A percentile compares a stretch with the other conserved stretches of the same genome.
Evolutionary conservation across 495 filamentous ascomycete species (phyloP).

Genomic region (Amniculicola lignicola): DNA sequence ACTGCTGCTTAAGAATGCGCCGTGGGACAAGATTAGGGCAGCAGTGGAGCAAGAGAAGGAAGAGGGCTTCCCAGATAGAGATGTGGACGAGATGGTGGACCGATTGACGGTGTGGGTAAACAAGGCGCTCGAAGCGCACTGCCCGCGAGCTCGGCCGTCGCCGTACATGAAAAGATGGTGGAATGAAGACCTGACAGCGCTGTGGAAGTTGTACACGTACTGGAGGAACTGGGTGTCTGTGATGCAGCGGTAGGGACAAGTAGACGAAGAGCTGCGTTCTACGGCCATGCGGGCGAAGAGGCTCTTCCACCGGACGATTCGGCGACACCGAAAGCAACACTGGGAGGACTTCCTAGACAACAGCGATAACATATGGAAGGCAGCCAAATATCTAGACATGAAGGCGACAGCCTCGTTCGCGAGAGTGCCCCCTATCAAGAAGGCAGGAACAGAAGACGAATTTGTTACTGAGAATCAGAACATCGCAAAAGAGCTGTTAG

Average conservation of each 20-base stretch:
- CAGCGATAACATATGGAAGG: slow-evolving; percentile 7
- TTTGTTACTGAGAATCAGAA: slow-evolving; percentile 6
- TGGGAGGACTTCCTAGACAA: slow-evolving; percentile 4
- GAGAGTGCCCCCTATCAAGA: slow-evolving; percentile 8
- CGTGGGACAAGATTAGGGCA: background rate
- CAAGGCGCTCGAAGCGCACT: background rate
- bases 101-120: background rate
- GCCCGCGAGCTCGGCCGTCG: too few species aligned
- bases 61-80: background rate
- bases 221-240: background rate
- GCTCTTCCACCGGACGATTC: background rate
- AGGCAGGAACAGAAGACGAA: slow-evolving; percentile 5
- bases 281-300: background rate
- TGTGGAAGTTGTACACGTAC: background rate
- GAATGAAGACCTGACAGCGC: background rate
- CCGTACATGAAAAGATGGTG: background rate
- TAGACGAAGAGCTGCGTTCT: background rate
- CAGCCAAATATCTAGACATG: slow-evolving; percentile 9
- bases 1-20: background rate
- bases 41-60: background rate
- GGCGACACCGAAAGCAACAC: background rate
- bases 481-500: slow-evolving; percentile 17
- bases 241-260: background rate
- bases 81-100: background rate
- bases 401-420: slow-evolving; percentile 4